Evolutionary conservation across 768 basidiomycete species (phyloP), one percentile per base, ranked within the genome.

Genomic region (Tricholoma furcatifolium): DNA sequence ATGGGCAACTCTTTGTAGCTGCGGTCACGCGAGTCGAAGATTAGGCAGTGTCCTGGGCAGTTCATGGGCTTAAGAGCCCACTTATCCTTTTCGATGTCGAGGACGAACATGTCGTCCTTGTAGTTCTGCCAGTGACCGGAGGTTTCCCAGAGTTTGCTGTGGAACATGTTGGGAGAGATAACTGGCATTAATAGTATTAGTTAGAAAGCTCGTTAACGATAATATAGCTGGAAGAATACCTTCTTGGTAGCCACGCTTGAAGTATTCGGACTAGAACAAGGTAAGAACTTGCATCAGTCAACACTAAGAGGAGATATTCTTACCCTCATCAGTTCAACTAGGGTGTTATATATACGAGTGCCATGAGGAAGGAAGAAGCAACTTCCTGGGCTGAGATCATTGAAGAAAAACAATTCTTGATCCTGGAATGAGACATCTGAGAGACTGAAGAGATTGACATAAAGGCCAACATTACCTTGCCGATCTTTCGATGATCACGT

Each of bases 41-140:
- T 91, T 45, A 98, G 70, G 69, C 91, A 94, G 68, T 98, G 97
- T 5, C 95, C 95, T 0, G 91, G 97, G 74, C 97, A 98, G 71
- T 99, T 99, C 97, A 99, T 99, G 17, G 97, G 97, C 73, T 98
- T 97, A 54, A 98, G 78, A 0, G 81, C 96, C 84, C 93, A 99
- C 65, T 83, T 83, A 73, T 98, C 94, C 74, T 98, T 98, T 72
- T 99, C 97, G 51, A 98, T 73, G 52, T 95, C 90, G 53, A 98
- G 84, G 41, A 78, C 69, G 74, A 98, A 99, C 97, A 99, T 99
- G 72, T 93, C 94, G 49, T 98, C 95, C 67, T 89, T 86, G 77
- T 98, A 99, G 68, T 98, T 96, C 63, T 92, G 83, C 96, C 91
- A 97, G 67, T 98, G 97, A 2, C 97, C 97, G 0, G 96, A 98